Conservation (phyloP, 1,139 yeast species). For the Hemisphaericaspora subhashii region DNA sequence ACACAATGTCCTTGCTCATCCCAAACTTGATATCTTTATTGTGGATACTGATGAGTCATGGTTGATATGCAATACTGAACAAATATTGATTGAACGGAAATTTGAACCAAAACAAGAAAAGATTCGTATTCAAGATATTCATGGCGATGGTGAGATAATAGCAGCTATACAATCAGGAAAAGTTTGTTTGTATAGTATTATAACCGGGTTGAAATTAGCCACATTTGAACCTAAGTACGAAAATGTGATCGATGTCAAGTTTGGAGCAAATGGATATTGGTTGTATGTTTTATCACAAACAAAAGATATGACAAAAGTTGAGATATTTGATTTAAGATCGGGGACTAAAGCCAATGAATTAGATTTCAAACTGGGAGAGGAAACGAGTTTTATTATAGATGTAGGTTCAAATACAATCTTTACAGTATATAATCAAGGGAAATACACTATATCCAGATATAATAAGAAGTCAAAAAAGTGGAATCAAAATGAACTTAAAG, state of each 20-base stretch:
- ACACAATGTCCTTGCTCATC: slow-evolving; percentile 6
- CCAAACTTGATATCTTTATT: slow-evolving; percentile 12
- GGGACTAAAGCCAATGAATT: slow-evolving; percentile 31
- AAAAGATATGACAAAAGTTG: slow-evolving; percentile 23
- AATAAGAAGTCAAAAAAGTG: slow-evolving; percentile 41
- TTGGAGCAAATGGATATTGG: slow-evolving; percentile 76
- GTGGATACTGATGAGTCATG: slow-evolving; percentile 6
- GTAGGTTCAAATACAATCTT: slow-evolving; percentile 43
- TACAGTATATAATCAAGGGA: too few relatives aligned
- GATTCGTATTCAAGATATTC: slow-evolving; percentile 31
- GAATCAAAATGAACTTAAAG: slow-evolving; percentile 1
- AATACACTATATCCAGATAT: slow-evolving; percentile 30
- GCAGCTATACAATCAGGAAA: slow-evolving; percentile 42
- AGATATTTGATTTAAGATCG: slow-evolving; percentile 61
- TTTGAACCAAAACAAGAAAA: not conserved
- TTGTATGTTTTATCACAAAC: slow-evolving; percentile 32
- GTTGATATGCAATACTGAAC: slow-evolving; percentile 5
- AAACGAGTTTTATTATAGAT: slow-evolving; percentile 37
- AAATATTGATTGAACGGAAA: not conserved
- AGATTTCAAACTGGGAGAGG: slow-evolving; percentile 17
- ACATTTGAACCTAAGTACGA: slow-evolving; percentile 24
- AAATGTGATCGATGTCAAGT: slow-evolving; percentile 20
- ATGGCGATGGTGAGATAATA: slow-evolving; percentile 65
- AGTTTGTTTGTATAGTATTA: slow-evolving; percentile 11
- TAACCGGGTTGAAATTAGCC: slow-evolving; percentile 37